Base-by-base conservation (phyloP, 2,329 filamentous ascomycete species). In the Grosmannia penicillata region DNA sequence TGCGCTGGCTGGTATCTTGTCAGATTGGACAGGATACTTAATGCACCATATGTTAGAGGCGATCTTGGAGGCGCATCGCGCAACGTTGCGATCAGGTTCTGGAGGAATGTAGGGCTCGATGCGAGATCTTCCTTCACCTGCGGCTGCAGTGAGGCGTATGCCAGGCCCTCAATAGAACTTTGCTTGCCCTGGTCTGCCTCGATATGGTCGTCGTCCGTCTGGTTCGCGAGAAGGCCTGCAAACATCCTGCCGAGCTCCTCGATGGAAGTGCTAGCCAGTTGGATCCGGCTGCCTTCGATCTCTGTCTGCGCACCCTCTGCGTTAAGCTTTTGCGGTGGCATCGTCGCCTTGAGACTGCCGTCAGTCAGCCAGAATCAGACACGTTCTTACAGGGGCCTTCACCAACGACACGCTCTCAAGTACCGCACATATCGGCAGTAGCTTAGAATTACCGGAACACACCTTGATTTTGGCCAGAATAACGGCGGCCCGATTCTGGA, bases 71-170 rank as follows among this genome's bases (percentile, higher is more conserved):
- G 63, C 8, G 75, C 66, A 13, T 70, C 62, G 19, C 62, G 56
- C 37, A 89, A 63, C 2, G 70, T 68, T 40, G 72, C 65, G 37
- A 93, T 69, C 6, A 96, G 65, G 37, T 68, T 72, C 47, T 74
- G 72, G 23, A 96, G 59, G 34, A 96, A 76, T 8, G 63, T 57
- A 4, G 63, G 55, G 52, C 95, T 81, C 35, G 68, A 68, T 11
- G 76, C 74, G 9, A 96, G 66, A 35, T 77, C 72, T 54, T 96
- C 84, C 56, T 93, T 94, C 41, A 95, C 75, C 42, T 74, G 76
- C 6, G 89, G 75, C 50, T 85, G 84, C 27, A 96, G 69, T 9
- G 89, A 93, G 5, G 86, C 79, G 55, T 94, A 96, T 13, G 89
- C 91, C 43, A 98, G 65, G 6, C 89, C 91, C 59, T 98, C 91